These are phyloP conservation scores for Amanita thiersii DNA, from an alignment of 768 basidiomycete species.

Conservation along the genomic window DNA sequence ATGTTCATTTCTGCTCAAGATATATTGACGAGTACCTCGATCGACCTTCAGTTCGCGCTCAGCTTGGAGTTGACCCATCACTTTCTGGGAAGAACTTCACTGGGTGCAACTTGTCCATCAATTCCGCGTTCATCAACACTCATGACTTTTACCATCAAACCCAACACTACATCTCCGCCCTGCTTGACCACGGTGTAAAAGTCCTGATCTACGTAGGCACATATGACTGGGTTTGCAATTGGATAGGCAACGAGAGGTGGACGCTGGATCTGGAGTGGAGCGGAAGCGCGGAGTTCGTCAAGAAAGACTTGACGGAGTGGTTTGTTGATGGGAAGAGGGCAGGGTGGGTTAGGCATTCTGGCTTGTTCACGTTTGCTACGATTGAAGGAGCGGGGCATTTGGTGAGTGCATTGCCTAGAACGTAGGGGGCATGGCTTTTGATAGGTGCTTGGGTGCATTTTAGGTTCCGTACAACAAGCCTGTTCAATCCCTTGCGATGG, in stretches of 20 bases:
- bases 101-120: conserved; percentile 30
- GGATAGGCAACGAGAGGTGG: conserved; percentile 60
- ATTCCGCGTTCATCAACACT: conserved; percentile 33
- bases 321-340: conserved; percentile 41
- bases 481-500: conserved; percentile 35
- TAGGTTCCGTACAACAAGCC: conserved; percentile 60
- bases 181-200: conserved; percentile 43
- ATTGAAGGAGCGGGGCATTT: conserved; percentile 57
- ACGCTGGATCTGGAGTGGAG: conserved; percentile 53
- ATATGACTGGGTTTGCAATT: conserved; percentile 53
- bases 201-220: conserved; percentile 49
- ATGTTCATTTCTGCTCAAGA: conserved; percentile 16
- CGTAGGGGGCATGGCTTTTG: not conserved
- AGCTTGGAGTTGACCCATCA: conserved; percentile 55
- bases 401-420: conserved; percentile 28
- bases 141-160: conserved; percentile 39
- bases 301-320: conserved; percentile 43
- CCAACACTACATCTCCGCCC: conserved; percentile 15
- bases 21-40: conserved; percentile 56
- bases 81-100: conserved; percentile 23
- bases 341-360: conserved; percentile 47
- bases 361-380: conserved; percentile 50
- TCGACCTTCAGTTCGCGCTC: conserved; percentile 39
- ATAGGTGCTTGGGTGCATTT: too few species aligned
- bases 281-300: conserved; percentile 37